Percentiles rank a stretch among this genome's conserved stretches.
phyloP scores from a whole-genome alignment of 2,329 filamentous ascomycete species.

The Diaporthe sp. region DNA sequence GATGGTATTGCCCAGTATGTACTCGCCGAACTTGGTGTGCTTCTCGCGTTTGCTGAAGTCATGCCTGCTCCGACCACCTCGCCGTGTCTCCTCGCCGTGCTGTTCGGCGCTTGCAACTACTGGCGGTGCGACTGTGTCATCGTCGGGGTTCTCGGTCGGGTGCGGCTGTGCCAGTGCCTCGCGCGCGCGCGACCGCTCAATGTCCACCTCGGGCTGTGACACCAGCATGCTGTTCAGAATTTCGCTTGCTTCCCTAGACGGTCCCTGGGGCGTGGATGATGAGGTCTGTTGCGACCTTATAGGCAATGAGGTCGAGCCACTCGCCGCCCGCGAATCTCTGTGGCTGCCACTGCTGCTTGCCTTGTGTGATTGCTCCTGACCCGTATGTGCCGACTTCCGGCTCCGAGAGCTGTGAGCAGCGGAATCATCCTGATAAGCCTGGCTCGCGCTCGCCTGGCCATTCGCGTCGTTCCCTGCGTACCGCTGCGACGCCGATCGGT shows the following conservation, averaged over 20 bases:
- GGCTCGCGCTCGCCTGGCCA: conserved; percentile 50
- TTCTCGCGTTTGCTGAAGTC: conserved; percentile 75
- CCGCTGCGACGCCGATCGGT: conserved; percentile 34
- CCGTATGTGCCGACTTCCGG: conserved; percentile 52
- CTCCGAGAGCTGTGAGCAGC: conserved; percentile 54
- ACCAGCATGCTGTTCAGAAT: conserved; percentile 83
- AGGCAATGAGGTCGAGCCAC: conserved; percentile 55
- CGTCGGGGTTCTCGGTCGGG: conserved; percentile 54
- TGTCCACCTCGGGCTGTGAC: conserved; percentile 80
- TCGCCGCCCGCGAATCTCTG: conserved; percentile 50
- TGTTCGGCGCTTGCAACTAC: conserved; percentile 57
- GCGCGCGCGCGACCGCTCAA: conserved; percentile 78
- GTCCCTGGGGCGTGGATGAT: conserved; percentile 67
- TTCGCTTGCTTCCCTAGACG: conserved; percentile 82
- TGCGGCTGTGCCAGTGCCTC: conserved; percentile 70
- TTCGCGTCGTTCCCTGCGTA: conserved; percentile 47
- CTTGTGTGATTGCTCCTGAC: conserved; percentile 56
- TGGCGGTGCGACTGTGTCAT: conserved; percentile 59
- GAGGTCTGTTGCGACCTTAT: conserved; percentile 59
- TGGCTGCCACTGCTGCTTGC: conserved; percentile 53
- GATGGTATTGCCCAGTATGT: conserved; percentile 94
- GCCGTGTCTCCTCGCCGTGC: conserved; percentile 57
- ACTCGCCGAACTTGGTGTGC: conserved; percentile 92
- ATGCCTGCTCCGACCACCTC: conserved; percentile 68
- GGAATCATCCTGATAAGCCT: conserved; percentile 49